These are phyloP conservation scores for Trichosporon asahii DNA, from an alignment of 1,284 basidiomycete genomes.

Conservation along the genomic window DNA sequence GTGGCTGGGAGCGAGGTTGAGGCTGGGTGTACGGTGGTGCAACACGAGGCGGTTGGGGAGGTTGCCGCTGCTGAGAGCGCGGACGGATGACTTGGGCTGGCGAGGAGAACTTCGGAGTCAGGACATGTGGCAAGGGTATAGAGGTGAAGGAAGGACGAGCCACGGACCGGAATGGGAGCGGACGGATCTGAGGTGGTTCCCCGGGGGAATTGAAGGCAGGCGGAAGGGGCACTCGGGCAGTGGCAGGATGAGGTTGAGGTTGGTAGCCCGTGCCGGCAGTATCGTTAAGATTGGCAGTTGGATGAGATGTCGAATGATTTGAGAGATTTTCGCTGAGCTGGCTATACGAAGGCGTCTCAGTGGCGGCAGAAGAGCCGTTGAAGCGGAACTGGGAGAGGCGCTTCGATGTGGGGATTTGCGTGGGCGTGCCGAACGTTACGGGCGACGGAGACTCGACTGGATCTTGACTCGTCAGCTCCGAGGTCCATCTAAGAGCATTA, in stretches of 20 bases:
- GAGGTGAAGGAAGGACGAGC: not conserved
- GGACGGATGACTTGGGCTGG: not conserved
- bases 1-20: not conserved
- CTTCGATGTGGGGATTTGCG: not conserved
- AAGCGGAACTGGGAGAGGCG: not conserved
- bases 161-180: not conserved
- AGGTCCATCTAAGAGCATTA: no score
- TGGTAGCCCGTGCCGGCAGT: not conserved
- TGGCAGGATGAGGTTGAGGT: not conserved
- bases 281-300: not conserved
- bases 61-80: not conserved
- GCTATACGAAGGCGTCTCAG: not conserved
- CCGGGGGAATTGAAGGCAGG: not conserved
- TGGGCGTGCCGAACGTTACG: not conserved
- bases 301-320: not conserved
- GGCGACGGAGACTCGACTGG: no score
- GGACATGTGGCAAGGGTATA: not conserved
- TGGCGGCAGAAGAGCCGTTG: not conserved
- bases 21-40: not conserved
- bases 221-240: not conserved
- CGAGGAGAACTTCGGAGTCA: slow-evolving; percentile 7
- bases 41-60: not conserved
- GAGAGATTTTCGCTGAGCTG: not conserved
- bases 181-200: not conserved
- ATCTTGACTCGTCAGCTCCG: not conserved